phyloP scores from a whole-genome alignment of 139 green algal species.

The Axilococcus clingmanii region DNA sequence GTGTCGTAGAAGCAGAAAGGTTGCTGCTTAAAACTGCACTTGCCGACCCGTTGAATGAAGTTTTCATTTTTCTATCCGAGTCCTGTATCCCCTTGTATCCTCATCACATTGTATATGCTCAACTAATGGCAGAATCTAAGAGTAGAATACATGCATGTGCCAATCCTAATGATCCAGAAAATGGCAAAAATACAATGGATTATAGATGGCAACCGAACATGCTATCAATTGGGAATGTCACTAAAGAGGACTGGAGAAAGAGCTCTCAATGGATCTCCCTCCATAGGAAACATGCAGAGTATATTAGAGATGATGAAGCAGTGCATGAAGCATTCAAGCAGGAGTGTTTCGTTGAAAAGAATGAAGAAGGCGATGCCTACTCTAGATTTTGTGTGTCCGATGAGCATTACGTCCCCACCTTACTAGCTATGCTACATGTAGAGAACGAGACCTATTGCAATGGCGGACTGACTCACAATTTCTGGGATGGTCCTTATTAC shows the following conservation, averaged over 20 bases:
- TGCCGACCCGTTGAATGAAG: constrained; percentile 9
- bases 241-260: constrained; percentile 8
- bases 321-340: constrained; percentile 2
- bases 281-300: constrained; percentile 9
- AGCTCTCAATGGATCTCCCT: constrained; percentile 17
- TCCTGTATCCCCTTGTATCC: constrained; percentile 5
- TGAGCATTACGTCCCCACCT: constrained; percentile 24
- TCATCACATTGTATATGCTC: constrained; percentile 1
- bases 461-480: constrained; percentile 7
- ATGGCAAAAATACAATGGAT: not conserved
- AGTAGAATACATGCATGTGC: constrained; percentile 10
- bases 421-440: constrained; percentile 18
- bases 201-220: constrained; percentile 3
- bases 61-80: constrained; percentile 18
- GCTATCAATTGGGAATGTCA: constrained; percentile 1
- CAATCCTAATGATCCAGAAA: not conserved
- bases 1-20: constrained; percentile 10
- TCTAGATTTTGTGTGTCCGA: constrained; percentile 3
- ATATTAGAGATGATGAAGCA: constrained; percentile 9
- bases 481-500: not conserved
- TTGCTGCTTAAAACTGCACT: constrained; percentile 19
- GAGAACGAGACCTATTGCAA: constrained; percentile 22
- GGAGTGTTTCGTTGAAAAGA: not conserved
- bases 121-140: not conserved
- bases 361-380: not conserved